phyloP scores from a whole-genome alignment of 768 basidiomycete genomes.

The Glaciozyma martinii region DNA sequence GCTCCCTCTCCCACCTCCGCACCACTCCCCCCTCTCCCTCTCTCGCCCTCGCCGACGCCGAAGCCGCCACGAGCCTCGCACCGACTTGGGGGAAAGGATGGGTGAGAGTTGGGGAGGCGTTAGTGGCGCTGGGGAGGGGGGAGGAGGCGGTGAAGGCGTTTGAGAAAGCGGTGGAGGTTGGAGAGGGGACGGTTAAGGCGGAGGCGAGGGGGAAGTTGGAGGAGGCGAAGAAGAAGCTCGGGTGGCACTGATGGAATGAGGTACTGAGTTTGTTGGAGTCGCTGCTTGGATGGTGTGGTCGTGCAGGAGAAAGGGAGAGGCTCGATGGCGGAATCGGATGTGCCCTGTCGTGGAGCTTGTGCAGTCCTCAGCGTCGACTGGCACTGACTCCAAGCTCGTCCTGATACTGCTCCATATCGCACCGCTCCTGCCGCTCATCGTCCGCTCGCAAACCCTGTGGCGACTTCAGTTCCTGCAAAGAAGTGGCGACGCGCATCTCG shows the following conservation, averaged over 20 bases:
- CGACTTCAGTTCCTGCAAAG: too few species aligned
- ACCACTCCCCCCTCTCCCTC: background rate
- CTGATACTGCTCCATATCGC: too few species aligned
- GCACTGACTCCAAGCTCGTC: too few species aligned
- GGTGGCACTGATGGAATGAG: background rate
- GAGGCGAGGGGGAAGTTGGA: conserved; percentile 17
- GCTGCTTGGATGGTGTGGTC: too few species aligned
- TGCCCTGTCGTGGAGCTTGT: too few species aligned
- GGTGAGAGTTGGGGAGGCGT: conserved; percentile 21
- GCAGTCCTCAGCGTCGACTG: too few species aligned
- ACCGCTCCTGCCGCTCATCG: too few species aligned
- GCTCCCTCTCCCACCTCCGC: conserved; percentile 14
- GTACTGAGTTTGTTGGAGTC: too few species aligned
- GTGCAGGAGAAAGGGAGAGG: too few species aligned
- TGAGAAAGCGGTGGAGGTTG: background rate
- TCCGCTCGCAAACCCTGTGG: too few species aligned
- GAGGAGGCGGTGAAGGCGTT: conserved; percentile 11
- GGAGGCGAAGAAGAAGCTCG: background rate
- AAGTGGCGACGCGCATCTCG: too few species aligned
- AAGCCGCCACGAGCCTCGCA: conserved; percentile 5
- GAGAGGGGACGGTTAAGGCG: conserved; percentile 7
- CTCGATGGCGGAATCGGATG: too few species aligned
- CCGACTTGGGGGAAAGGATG: conserved; percentile 26
- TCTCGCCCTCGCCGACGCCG: conserved; percentile 19
- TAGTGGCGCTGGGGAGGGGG: conserved; percentile 8